Evolutionary conservation across 1,139 yeast species (phyloP).

Genomic region (Magnusiomyces starmeri): DNA sequence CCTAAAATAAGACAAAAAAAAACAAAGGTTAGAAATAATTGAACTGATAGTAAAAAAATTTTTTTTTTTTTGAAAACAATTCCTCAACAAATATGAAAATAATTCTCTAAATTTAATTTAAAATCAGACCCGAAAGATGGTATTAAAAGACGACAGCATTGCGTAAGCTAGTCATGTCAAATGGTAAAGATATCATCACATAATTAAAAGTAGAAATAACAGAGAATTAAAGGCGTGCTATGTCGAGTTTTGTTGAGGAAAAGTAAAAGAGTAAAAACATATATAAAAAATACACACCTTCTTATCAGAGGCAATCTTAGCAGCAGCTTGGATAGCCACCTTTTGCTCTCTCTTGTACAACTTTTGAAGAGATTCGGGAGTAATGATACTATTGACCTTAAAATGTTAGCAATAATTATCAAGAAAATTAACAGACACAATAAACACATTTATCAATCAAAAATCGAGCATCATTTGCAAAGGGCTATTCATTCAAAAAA

Average conservation of each 20-base stretch:
- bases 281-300: constrained; percentile 51
- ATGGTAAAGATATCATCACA: constrained; percentile 20
- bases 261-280: constrained; percentile 10
- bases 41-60: background rate
- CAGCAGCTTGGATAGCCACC: constrained; percentile 68
- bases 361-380: constrained; percentile 95
- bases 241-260: constrained; percentile 9
- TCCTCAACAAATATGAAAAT: background rate
- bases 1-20: background rate
- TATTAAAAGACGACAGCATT: constrained; percentile 90
- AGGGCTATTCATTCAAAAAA: constrained; percentile 4
- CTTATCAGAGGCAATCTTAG: constrained; percentile 85
- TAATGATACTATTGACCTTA: constrained; percentile 32
- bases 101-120: background rate
- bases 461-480: too few relatives aligned
- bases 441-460: too few relatives aligned
- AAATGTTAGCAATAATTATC: constrained; percentile 21
- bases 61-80: background rate
- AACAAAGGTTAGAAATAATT: too few relatives aligned
- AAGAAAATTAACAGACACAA: too few relatives aligned
- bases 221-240: too few relatives aligned
- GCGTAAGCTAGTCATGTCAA: constrained; percentile 37
- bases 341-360: constrained; percentile 67
- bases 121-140: constrained; percentile 99
- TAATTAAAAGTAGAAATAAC: constrained; percentile 10